Conservation (phyloP, 139 green algal genomes). For the Spirogloea muscicola region DNA sequence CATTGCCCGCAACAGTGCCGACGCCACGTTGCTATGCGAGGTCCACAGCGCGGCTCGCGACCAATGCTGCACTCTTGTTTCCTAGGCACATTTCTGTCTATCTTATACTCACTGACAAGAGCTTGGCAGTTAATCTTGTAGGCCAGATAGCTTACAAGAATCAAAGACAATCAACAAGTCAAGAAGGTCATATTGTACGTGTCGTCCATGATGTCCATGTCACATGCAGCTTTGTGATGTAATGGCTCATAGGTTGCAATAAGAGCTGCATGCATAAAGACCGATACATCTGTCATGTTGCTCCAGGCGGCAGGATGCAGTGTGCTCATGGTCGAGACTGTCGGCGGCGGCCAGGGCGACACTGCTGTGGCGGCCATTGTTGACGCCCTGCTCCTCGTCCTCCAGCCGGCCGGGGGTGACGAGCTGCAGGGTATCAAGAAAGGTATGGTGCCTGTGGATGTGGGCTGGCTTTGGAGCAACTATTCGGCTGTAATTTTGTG, state of each 20-base stretch:
- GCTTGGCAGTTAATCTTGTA: no score
- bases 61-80: no score
- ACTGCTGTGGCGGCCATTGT: constrained; percentile 58
- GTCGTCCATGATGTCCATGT: no score
- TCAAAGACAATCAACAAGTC: no score
- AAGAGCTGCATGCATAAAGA: background rate
- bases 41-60: no score
- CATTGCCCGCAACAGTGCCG: constrained; percentile 57
- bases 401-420: constrained; percentile 58
- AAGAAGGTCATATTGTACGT: no score
- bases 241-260: no score
- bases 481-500: background rate
- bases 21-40: constrained; percentile 60
- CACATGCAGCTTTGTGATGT: no score
- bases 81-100: no score
- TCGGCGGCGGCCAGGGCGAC: constrained; percentile 66
- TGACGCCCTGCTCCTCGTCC: constrained; percentile 61
- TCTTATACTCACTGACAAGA: no score
- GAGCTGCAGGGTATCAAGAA: constrained; percentile 69
- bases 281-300: background rate
- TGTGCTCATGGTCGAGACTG: constrained; percentile 61
- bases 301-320: constrained; percentile 37
- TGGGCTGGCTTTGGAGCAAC: background rate
- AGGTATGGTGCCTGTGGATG: constrained; percentile 32
- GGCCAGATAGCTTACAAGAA: no score